Conservation (phyloP, 1,139 yeast genomes). For the Geotrichum restrictum region DNA sequence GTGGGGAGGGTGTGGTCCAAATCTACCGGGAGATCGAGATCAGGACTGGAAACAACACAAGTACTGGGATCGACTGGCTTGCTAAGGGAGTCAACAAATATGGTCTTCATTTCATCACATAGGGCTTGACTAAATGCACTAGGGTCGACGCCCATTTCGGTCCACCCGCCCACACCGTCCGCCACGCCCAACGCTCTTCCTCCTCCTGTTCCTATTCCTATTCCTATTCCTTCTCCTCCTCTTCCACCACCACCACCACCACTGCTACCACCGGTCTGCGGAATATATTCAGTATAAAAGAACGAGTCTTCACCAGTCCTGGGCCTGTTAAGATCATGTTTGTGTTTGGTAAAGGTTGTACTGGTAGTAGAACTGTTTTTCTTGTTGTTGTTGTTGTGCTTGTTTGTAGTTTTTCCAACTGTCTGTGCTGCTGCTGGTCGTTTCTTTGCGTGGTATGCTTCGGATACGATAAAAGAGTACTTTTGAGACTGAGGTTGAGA, state of each 20-base stretch:
- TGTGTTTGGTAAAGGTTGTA: no score
- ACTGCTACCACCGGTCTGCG: no score
- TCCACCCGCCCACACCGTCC: conserved; percentile 98
- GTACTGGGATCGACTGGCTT: no score
- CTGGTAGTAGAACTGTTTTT: no score
- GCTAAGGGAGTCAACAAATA: conserved; percentile 14
- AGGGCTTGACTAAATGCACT: conserved; percentile 40
- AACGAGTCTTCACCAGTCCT: conserved; percentile 82
- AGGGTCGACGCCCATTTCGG: conserved; percentile 85
- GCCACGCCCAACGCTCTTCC: conserved; percentile 76
- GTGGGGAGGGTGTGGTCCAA: conserved; percentile 24
- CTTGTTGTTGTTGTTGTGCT: neutral
- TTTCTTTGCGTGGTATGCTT: conserved; percentile 17
- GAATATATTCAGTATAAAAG: conserved; percentile 49
- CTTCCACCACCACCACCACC: no score
- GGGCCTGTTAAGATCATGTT: conserved; percentile 1
- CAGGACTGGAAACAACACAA: no score
- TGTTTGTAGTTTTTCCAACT: neutral
- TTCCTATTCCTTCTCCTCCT: no score
- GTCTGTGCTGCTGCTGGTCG: conserved; percentile 1
- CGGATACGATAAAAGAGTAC: conserved; percentile 14
- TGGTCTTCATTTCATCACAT: conserved; percentile 34
- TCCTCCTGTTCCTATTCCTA: conserved; percentile 44
- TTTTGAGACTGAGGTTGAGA: neutral
- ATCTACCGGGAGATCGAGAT: no score